Base-by-base conservation (phyloP, 306 rosid species). In the Coriaria nepalensis region DNA sequence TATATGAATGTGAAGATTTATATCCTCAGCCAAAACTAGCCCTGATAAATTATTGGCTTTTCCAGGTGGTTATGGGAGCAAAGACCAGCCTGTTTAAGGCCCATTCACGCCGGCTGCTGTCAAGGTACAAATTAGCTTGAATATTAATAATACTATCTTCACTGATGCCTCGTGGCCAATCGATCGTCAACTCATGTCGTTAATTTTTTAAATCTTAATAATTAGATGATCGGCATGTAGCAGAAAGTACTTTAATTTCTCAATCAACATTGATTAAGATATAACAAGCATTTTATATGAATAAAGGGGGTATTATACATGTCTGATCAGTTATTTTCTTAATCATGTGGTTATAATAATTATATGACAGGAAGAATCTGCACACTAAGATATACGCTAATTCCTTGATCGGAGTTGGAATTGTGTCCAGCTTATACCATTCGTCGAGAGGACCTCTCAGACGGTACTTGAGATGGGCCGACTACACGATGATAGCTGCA, bases 391-490 rank as follows among this genome's bases (percentile, higher is more conserved):
- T 92, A 54, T 92, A 92, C 70, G 98, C 96, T 64, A 92, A 85
- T 69, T 92, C 98, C 37, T 71, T 92, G 64, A 82, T 92, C 50
- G 98, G 98, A 68, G 98, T 92, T 61, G 98, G 98, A 71, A 77
- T 92, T 71, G 82, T 83, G 68, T 92, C 98, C 40, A 85, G 87
- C 68, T 58, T 92, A 70, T 92, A 92, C 64, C 98, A 92, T 60
- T 67, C 45, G 58, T 85, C 98, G 40, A 79, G 93, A 62, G 98
- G 96, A 55, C 75, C 55, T 35, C 40, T 85, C 63, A 71, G 96
- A 64, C 70, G 68, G 39, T 77, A 61, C 63, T 32, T 92, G 64
- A 82, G 96, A 82, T 92, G 98, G 98, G 76, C 67, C 10, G 98
- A 92, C 66, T 85, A 92, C 55, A 73, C 96, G 45, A 92, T 92